These are phyloP conservation scores for Huntiella bhutanensis DNA, from an alignment of 2,329 filamentous ascomycete species.

Conservation along the genomic window DNA sequence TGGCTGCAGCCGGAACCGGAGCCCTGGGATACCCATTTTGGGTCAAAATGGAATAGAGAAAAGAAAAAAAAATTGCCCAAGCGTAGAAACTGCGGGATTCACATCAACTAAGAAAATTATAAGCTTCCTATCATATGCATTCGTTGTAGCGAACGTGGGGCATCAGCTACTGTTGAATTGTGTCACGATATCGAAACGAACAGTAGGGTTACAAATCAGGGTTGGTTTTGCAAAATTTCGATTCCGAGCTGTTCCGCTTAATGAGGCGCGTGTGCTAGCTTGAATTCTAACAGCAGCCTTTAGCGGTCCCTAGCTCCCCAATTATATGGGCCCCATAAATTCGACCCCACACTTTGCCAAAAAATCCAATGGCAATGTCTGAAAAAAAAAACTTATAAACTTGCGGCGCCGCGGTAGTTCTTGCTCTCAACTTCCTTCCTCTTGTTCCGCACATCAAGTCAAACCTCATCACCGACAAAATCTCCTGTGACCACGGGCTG, in stretches of 20 bases:
- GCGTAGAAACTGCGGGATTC: not conserved
- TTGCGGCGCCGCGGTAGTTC: not conserved
- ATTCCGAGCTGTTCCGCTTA: too few species aligned
- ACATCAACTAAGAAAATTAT: constrained; percentile 14
- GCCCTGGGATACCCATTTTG: constrained; percentile 39
- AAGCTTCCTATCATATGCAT: not conserved
- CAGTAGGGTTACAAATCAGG: too few species aligned
- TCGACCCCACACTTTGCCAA: too few species aligned
- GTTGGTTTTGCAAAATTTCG: too few species aligned
- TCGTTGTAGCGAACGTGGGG: too few species aligned
- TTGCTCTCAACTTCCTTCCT: constrained; percentile 12
- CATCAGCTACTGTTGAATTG: too few species aligned
- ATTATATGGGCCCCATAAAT: too few species aligned
- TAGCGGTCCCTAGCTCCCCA: too few species aligned
- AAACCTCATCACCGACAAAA: not conserved
- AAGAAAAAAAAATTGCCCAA: not conserved
- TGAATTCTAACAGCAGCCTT: too few species aligned
- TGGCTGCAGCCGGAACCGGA: constrained; percentile 33
- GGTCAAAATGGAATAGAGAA: constrained; percentile 9
- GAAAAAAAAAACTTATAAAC: constrained; percentile 3
- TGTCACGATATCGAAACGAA: too few species aligned
- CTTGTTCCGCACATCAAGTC: constrained; percentile 10
- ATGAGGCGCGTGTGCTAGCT: too few species aligned
- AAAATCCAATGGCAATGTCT: not conserved
- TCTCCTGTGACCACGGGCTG: too few species aligned